Percentiles rank a stretch among this genome's conserved stretches.
phyloP scores from a whole-genome alignment of 495 filamentous ascomycete genomes.

The Xylaria intraflava region DNA sequence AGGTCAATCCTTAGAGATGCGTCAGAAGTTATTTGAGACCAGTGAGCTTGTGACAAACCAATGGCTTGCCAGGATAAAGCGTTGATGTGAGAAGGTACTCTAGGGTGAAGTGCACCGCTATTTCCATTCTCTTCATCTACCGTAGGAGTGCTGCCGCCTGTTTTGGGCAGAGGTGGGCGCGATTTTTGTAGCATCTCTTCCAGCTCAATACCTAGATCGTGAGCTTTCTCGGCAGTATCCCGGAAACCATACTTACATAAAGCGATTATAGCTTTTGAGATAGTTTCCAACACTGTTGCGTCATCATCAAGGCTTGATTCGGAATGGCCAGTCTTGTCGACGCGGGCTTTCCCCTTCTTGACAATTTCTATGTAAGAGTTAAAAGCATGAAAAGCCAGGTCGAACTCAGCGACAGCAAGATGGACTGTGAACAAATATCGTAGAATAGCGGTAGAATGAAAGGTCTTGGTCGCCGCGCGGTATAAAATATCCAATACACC shows the following conservation, averaged over 20 bases:
- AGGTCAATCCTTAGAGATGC: slow-evolving; percentile 59
- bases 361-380: slow-evolving; percentile 86
- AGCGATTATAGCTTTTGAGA: slow-evolving; percentile 68
- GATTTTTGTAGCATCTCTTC: slow-evolving; percentile 51
- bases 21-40: slow-evolving; percentile 73
- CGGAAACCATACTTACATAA: slow-evolving; percentile 73
- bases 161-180: slow-evolving; percentile 17
- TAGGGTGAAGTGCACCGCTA: slow-evolving; percentile 30
- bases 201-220: slow-evolving; percentile 56
- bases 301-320: slow-evolving; percentile 74
- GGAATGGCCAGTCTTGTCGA: slow-evolving; percentile 64
- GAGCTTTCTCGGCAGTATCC: slow-evolving; percentile 70
- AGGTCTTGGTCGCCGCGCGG: slow-evolving; percentile 82
- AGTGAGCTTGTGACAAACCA: slow-evolving; percentile 75
- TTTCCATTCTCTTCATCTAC: slow-evolving; percentile 29
- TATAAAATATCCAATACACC: slow-evolving; percentile 79
- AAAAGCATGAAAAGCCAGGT: slow-evolving; percentile 77
- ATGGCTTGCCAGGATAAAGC: slow-evolving; percentile 71
- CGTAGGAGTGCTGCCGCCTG: slow-evolving; percentile 18
- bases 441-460: slow-evolving; percentile 82
- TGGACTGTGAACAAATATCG: slow-evolving; percentile 86
- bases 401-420: slow-evolving; percentile 75
- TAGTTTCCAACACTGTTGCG: slow-evolving; percentile 63
- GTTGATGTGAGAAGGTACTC: slow-evolving; percentile 48
- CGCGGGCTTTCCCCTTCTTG: slow-evolving; percentile 68